These are phyloP conservation scores for Boletus subcaerulescens DNA, from an alignment of 768 basidiomycete species.

Conservation along the genomic window DNA sequence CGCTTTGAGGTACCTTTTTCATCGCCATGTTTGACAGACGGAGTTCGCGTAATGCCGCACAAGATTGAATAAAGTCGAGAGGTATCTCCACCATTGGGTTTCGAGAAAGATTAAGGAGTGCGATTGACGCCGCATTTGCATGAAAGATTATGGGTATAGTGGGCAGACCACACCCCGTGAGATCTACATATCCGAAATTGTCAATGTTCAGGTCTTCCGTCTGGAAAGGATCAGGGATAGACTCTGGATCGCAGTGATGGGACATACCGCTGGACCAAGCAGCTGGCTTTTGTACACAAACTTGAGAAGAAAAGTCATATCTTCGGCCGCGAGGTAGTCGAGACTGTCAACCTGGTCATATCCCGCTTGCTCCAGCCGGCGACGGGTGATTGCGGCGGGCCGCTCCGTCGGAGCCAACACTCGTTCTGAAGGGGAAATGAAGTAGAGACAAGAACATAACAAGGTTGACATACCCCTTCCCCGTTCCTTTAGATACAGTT, in stretches of 20 bases:
- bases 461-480: constrained; percentile 56
- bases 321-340: constrained; percentile 72
- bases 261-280: constrained; percentile 58
- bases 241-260: neutral
- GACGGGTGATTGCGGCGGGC: constrained; percentile 80
- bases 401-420: constrained; percentile 76
- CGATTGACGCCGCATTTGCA: constrained; percentile 77
- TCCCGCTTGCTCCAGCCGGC: constrained; percentile 85
- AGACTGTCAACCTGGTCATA: constrained; percentile 79
- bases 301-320: constrained; percentile 80
- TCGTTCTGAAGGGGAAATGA: constrained; percentile 55
- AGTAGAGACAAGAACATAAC: neutral
- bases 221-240: constrained; percentile 35
- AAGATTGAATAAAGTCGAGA: constrained; percentile 92
- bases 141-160: constrained; percentile 89
- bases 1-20: constrained; percentile 85
- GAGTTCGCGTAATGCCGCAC: constrained; percentile 78
- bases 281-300: constrained; percentile 85
- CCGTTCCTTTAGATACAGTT: constrained; percentile 70
- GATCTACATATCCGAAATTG: constrained; percentile 74
- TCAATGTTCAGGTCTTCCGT: constrained; percentile 73
- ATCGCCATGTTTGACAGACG: constrained; percentile 89
- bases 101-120: constrained; percentile 82
- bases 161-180: constrained; percentile 74
- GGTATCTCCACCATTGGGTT: constrained; percentile 97